Evolutionary conservation across 192 early-diverging fungal genomes (phyloP), one percentile per base, ranked within the genome.

Genomic region (Diversispora eburnea): DNA sequence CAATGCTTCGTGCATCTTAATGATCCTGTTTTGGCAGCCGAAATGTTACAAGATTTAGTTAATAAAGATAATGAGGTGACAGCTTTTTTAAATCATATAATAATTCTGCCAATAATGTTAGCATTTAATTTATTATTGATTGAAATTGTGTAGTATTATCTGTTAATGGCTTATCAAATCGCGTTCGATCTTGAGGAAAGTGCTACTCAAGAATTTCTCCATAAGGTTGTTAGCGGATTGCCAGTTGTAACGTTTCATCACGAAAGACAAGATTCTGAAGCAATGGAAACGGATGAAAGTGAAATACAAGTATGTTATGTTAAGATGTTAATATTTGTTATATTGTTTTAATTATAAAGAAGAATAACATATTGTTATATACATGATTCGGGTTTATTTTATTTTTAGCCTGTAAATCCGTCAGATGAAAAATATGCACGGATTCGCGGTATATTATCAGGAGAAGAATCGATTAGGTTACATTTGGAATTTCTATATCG

Each of bases 181-280:
- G 95, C 96, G 0, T 99, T 99, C 79, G 98, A 99, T 70, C 81
- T 99, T 47, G 93, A 97, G 77, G 94, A 92, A 63, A 96, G 94
- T 77, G 95, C 95, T 46, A 95, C 98, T 4, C 96, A 99, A 80
- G 94, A 96, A 71, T 99, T 98, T 72, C 86, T 95, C 58, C 83
- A 84, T n/a, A 93, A 92, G 45, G 92, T 99, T 9, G 73, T 88
- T 8, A 75, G 72, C 1, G 86, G 83, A 43, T 83, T 97, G 13
- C 87, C 86, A 13, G 56, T 59, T n/a, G 76, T 77, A 17, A 47
- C 71, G 15, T 75, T 75, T 49, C 43, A 6, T 54, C 15, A 73
- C 51, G 56, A 71, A 71, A 71, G 47, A 15, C 22, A 62, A 55
- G 72, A 72, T 3, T 15, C 8, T 19, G 52, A 67, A 51, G 57